Conservation (phyloP, 208 protist species). For the Wallacemonas rigidus region DNA sequence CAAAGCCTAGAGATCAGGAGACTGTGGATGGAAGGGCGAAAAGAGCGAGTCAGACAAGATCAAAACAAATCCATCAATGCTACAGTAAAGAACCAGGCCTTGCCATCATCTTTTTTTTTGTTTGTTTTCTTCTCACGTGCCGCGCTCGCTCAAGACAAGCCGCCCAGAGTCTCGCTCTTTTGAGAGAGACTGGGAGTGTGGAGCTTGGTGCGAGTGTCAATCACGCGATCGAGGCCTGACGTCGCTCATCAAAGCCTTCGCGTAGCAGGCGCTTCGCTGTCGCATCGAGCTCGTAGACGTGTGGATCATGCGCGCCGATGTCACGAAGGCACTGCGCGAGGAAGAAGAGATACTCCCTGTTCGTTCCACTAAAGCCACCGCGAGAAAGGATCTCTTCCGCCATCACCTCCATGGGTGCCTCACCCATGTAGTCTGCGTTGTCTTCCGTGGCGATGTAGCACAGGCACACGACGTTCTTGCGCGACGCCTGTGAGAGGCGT, state of each 20-base stretch:
- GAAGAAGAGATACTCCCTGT: conserved; percentile 78
- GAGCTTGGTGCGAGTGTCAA: too few species aligned
- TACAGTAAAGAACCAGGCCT: background rate
- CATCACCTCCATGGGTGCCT: conserved; percentile 54
- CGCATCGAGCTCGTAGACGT: conserved; percentile 73
- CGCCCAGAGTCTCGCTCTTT: too few species aligned
- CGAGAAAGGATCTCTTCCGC: conserved; percentile 62
- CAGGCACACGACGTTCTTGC: conserved; percentile 45
- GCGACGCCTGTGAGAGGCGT: background rate
- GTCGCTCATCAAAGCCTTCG: conserved; percentile 17
- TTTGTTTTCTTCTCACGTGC: background rate
- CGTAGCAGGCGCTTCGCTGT: conserved; percentile 36
- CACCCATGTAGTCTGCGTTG: conserved; percentile 70
- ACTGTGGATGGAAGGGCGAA: too few species aligned
- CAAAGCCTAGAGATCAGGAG: too few species aligned
- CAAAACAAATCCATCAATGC: too few species aligned
- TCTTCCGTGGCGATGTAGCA: conserved; percentile 78
- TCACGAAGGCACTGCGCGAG: conserved; percentile 54
- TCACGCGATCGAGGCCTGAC: background rate
- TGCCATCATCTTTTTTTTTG: background rate
- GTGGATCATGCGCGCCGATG: conserved; percentile 53
- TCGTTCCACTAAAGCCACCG: conserved; percentile 59
- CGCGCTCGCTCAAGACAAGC: too few species aligned
- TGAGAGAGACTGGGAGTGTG: too few species aligned
- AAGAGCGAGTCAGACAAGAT: too few species aligned